A percentile compares a stretch with the other conserved stretches of the same genome.
Conservation (phyloP, 164 flowering plant genomes). For the Houttuynia cordata region DNA sequence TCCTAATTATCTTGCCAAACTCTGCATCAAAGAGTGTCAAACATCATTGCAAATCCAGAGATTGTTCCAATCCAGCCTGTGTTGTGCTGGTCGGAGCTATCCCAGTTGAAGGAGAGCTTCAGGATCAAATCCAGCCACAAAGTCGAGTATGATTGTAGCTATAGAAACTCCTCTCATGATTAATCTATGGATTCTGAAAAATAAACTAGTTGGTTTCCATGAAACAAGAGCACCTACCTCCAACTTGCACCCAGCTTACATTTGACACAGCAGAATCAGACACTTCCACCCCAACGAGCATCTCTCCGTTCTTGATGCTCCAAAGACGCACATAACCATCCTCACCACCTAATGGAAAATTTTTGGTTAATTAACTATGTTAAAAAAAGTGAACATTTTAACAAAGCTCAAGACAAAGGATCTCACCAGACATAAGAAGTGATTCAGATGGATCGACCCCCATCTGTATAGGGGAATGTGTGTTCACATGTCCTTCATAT, state of each 20-base stretch:
- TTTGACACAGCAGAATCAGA: conserved; percentile 35
- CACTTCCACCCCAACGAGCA: conserved; percentile 44
- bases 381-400: background rate
- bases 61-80: no score
- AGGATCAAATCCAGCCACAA: no score
- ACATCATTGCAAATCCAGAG: background rate
- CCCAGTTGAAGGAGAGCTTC: no score
- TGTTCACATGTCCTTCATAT: conserved; percentile 75
- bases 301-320: conserved; percentile 74
- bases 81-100: no score
- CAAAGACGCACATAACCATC: conserved; percentile 60
- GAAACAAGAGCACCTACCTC: conserved; percentile 13
- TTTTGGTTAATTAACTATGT: conserved; percentile 2
- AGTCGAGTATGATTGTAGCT: background rate
- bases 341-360: conserved; percentile 59
- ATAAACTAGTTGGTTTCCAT: background rate
- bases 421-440: conserved; percentile 66
- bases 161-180: no score
- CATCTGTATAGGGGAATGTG: conserved; percentile 63
- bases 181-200: background rate
- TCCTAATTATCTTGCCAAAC: background rate
- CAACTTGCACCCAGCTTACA: conserved; percentile 37
- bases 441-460: conserved; percentile 76
- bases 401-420: conserved; percentile 1
- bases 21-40: conserved; percentile 8